A percentile compares a stretch with the other conserved stretches of the same genome.
These are phyloP conservation scores for Lasiodiplodia gonubiensis DNA, from an alignment of 2,329 filamentous ascomycete species.

Conservation along the genomic window DNA sequence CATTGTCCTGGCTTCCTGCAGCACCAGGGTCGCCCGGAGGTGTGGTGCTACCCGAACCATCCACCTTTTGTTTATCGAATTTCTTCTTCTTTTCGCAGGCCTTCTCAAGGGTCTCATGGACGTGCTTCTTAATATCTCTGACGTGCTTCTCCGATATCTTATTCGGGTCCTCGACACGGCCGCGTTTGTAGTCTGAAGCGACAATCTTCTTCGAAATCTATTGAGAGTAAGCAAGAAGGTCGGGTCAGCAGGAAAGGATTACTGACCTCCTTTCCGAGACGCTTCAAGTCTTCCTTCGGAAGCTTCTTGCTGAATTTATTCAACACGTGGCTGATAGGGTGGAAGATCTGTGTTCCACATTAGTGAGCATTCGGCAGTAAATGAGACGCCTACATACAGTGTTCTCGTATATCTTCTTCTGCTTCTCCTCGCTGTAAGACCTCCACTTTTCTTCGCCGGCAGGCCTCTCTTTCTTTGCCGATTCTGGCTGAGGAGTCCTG, in stretches of 20 bases:
- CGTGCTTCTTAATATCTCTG: slow-evolving; percentile 81
- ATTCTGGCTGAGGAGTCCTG: slow-evolving; percentile 68
- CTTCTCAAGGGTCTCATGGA: slow-evolving; percentile 85
- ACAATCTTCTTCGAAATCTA: slow-evolving; percentile 77
- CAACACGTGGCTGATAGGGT: slow-evolving; percentile 82
- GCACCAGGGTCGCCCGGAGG: slow-evolving; percentile 19
- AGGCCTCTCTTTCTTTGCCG: slow-evolving; percentile 61
- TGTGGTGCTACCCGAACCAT: slow-evolving; percentile 28
- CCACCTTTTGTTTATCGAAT: slow-evolving; percentile 59
- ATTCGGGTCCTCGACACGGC: slow-evolving; percentile 81
- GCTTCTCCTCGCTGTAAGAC: slow-evolving; percentile 75
- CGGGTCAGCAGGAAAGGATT: neutral
- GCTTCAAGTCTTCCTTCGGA: slow-evolving; percentile 75
- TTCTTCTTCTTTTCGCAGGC: slow-evolving; percentile 77
- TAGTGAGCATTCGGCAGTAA: slow-evolving; percentile 26
- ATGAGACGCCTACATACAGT: slow-evolving; percentile 65
- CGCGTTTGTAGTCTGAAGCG: slow-evolving; percentile 87
- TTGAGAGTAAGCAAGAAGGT: slow-evolving; percentile 43
- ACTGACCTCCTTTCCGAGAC: slow-evolving; percentile 66
- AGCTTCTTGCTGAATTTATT: slow-evolving; percentile 88
- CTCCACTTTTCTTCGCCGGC: slow-evolving; percentile 70
- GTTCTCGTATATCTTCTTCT: slow-evolving; percentile 93
- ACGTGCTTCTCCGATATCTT: slow-evolving; percentile 77
- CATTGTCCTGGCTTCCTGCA: slow-evolving; percentile 27
- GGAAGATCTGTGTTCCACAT: slow-evolving; percentile 67